Conservation (phyloP, 2,329 filamentous ascomycete genomes). For the Penicillium palitans region DNA sequence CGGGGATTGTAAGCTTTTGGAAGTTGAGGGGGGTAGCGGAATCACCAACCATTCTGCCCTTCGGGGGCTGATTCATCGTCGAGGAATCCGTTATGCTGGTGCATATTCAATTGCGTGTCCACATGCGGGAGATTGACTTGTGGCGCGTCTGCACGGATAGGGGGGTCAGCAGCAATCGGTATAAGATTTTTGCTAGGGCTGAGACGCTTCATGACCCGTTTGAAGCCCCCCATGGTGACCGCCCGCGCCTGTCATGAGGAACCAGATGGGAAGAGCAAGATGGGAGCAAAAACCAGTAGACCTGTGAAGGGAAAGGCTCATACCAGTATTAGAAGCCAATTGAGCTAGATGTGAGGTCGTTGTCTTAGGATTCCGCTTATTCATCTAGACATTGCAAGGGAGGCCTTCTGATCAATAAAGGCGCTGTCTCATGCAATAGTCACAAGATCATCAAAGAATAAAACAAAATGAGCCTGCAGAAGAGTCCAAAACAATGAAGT, state of each 20-base stretch:
- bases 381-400: constrained; percentile 15
- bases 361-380: constrained; percentile 10
- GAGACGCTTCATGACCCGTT: constrained; percentile 27
- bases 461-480: not conserved
- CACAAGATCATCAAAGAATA: not conserved
- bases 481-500: not conserved
- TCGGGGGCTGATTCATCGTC: constrained; percentile 30
- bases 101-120: constrained; percentile 46
- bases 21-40: not conserved
- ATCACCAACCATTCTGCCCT: constrained; percentile 28
- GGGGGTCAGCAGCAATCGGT: constrained; percentile 29
- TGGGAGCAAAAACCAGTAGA: constrained; percentile 8
- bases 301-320: constrained; percentile 3
- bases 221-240: constrained; percentile 33
- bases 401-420: constrained; percentile 4
- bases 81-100: constrained; percentile 43
- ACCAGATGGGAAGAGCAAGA: not conserved
- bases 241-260: constrained; percentile 13
- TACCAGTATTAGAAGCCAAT: constrained; percentile 8
- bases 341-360: not conserved
- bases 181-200: constrained; percentile 13
- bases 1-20: constrained; percentile 4
- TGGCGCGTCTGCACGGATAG: constrained; percentile 32
- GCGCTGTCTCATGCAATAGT: constrained; percentile 3
- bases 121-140: constrained; percentile 43